Percentiles rank a stretch among this genome's conserved stretches.
These are phyloP conservation scores for Pleurotus sapidus DNA, from an alignment of 768 basidiomycete species.

Conservation along the genomic window DNA sequence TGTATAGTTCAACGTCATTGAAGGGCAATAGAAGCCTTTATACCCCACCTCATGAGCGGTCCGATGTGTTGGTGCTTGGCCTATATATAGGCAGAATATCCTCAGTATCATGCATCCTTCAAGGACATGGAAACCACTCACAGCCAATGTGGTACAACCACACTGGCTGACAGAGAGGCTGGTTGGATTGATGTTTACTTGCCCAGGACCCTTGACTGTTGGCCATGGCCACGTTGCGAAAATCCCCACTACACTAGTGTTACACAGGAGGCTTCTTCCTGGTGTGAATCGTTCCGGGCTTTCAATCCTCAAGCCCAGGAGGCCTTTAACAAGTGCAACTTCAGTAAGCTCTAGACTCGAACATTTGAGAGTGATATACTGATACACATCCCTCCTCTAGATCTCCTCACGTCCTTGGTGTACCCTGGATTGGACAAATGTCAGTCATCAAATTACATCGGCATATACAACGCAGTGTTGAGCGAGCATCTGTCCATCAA, in stretches of 20 bases:
- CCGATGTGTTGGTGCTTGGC: too few relatives aligned
- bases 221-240: conserved; percentile 41
- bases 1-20: too few relatives aligned
- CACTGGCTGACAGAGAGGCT: too few relatives aligned
- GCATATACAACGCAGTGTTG: too few relatives aligned
- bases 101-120: too few relatives aligned
- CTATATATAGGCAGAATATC: too few relatives aligned
- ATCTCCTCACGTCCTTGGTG: conserved; percentile 33
- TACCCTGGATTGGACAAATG: conserved; percentile 33
- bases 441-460: conserved; percentile 9
- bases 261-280: conserved; percentile 32
- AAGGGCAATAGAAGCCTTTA: too few relatives aligned
- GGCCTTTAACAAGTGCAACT: conserved; percentile 39
- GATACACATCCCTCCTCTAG: conserved; percentile 14
- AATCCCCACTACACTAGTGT: conserved; percentile 33
- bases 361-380: too few relatives aligned
- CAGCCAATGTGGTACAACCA: too few relatives aligned
- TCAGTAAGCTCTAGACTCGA: conserved; percentile 23
- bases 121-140: too few relatives aligned
- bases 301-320: conserved; percentile 30
- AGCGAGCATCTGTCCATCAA: too few relatives aligned
- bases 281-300: conserved; percentile 33
- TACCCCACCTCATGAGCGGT: too few relatives aligned
- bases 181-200: conserved; percentile 18
- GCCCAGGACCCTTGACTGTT: conserved; percentile 35